phyloP scores from a whole-genome alignment of 2,329 filamentous ascomycete genomes.

The Aaosphaeria pasadenensis region DNA sequence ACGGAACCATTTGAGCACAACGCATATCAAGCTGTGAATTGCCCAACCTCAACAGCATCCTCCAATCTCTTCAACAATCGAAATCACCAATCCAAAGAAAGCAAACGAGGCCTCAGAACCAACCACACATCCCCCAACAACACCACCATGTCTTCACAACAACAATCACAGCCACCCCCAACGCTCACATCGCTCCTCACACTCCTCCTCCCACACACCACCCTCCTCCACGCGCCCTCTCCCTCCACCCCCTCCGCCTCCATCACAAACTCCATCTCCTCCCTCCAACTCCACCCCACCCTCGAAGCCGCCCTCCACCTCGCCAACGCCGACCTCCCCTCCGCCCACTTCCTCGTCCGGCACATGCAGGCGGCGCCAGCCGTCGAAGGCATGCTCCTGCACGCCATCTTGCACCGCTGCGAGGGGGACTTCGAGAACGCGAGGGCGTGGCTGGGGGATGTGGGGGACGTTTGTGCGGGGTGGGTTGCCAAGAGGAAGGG shows the following conservation, averaged over 20 bases:
- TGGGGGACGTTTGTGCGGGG: constrained; percentile 30
- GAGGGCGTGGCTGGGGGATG: constrained; percentile 45
- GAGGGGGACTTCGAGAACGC: constrained; percentile 49
- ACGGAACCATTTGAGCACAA: too few relatives aligned
- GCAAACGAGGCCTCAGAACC: neutral
- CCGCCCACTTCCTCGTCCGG: constrained; percentile 52
- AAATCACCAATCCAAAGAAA: neutral
- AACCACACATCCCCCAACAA: neutral
- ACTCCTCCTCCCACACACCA: neutral
- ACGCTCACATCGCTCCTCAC: neutral
- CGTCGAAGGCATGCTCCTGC: constrained; percentile 49
- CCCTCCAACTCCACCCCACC: constrained; percentile 45
- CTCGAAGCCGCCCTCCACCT: constrained; percentile 52
- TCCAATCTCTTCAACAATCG: too few relatives aligned
- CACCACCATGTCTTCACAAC: neutral
- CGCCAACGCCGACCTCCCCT: constrained; percentile 42
- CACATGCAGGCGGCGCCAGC: constrained; percentile 52
- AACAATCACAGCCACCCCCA: neutral
- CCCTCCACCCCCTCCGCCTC: constrained; percentile 52
- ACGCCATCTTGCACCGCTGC: constrained; percentile 47
- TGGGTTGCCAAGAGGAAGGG: constrained; percentile 6
- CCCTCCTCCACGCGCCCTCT: constrained; percentile 46
- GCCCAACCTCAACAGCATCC: too few relatives aligned
- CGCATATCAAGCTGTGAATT: too few relatives aligned
- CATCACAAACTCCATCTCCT: constrained; percentile 33